Evolutionary conservation across 257 asterid species (phyloP).

Genomic region (Ehretia macrophylla): DNA sequence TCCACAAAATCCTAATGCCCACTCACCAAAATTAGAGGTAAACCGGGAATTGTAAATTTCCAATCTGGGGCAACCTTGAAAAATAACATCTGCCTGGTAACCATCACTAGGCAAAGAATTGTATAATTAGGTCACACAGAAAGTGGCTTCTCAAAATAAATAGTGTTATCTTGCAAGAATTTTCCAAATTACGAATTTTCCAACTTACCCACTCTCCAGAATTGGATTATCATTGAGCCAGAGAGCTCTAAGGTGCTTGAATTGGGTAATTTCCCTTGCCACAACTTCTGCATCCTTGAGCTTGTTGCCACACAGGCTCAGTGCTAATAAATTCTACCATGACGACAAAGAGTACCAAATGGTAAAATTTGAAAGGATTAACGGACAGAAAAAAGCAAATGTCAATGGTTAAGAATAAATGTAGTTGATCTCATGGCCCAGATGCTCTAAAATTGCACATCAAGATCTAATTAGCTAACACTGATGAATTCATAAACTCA

Average conservation of each 20-base stretch:
- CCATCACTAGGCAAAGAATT: conserved; percentile 39
- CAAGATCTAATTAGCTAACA: not conserved
- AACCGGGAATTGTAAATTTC: conserved; percentile 76
- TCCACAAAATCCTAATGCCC: conserved; percentile 97
- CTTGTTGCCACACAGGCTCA: conserved; percentile 77
- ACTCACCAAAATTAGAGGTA: conserved; percentile 65
- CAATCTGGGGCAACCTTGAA: conserved; percentile 45
- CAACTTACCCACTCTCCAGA: conserved; percentile 47
- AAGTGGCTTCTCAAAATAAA: not conserved
- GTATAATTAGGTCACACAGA: conserved; percentile 1
- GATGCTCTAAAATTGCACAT: not conserved
- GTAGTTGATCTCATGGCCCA: not conserved
- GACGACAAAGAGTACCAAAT: conserved; percentile 5
- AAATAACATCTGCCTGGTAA: conserved; percentile 48
- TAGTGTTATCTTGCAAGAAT: not conserved
- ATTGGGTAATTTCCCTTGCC: conserved; percentile 45
- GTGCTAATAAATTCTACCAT: conserved; percentile 65
- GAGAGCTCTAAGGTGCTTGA: conserved; percentile 77
- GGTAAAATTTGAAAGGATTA: conserved; percentile 13
- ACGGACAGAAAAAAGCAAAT: conserved; percentile 9
- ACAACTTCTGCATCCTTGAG: conserved; percentile 49
- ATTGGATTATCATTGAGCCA: conserved; percentile 84
- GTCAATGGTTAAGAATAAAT: not conserved
- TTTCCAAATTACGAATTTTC: conserved; percentile 33
- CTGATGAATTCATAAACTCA: not conserved